Base-by-base conservation (phyloP, 768 basidiomycete species). In the Collybia sp. region DNA sequence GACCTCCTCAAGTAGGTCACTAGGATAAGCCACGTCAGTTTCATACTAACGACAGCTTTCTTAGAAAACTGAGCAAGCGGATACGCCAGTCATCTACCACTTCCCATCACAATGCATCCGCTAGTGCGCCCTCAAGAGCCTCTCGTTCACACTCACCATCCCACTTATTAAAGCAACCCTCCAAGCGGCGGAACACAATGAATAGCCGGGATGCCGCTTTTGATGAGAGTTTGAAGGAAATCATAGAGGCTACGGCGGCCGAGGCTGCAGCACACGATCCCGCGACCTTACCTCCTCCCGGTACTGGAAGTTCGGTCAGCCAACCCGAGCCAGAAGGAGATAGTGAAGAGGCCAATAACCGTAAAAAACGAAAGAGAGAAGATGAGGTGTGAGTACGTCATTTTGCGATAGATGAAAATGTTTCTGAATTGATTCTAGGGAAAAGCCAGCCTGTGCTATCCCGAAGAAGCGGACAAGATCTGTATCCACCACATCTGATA, bases 141-240 rank as follows among this genome's bases (percentile, higher is more conserved):
- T 88, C 85, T 46, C 85, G 84, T 43, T 88, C 86, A 16, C 86
- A 81, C 63, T 89, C 85, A 18, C 89, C 85, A 2, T 70, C 71
- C 8, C 69, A 73, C 61, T 54, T 66, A 16, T 58, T 75, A 31
- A 82, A 81, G 51, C 80, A 82, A 56, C 75, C 79, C n/a, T 76
- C 87, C 34, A 95, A 93, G 68, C 82, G 91, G 43, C 77, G 96
- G 49, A 93, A 91, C 56, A 99, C 96, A 42, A 95, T 99, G 93
- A 98, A 98, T 63, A 94, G 91, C 58, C 75, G 95, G 47, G 95
- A 96, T 63, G 91, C 94, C 12, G 86, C 84, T 11, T 94, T 93
- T 60, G 94, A 95, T 60, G 88, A 93, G 59, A 91, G 84, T 59
- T 62, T 88, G 46, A 84, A 86, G 61, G 85, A 86, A 57, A 69